phyloP scores from a whole-genome alignment of 1,139 yeast genomes.

The Tardiomyces blankii region DNA sequence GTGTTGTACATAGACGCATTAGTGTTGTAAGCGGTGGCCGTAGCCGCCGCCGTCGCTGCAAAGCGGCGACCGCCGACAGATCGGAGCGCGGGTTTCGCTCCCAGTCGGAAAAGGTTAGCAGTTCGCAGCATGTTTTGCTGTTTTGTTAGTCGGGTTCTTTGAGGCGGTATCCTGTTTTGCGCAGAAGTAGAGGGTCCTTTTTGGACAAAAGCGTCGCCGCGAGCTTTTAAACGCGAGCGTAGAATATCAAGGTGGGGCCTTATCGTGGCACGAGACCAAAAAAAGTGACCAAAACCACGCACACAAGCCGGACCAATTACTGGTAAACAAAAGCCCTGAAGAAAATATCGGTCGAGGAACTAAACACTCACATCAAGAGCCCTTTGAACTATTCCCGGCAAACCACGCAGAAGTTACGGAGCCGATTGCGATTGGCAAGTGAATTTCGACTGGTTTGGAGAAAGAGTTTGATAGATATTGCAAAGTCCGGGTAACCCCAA shows the following conservation, averaged over 20 bases:
- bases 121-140: not conserved
- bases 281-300: not conserved
- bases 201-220: not conserved
- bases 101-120: not conserved
- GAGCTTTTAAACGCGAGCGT: too few species aligned
- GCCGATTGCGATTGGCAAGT: not conserved
- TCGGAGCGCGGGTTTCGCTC: not conserved
- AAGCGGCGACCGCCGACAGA: not conserved
- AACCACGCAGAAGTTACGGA: not conserved
- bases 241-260: not conserved
- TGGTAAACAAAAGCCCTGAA: not conserved
- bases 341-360: not conserved
- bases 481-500: not conserved
- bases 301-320: not conserved
- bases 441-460: not conserved
- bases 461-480: not conserved
- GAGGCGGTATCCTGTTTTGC: not conserved
- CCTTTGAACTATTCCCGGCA: not conserved
- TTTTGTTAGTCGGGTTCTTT: not conserved
- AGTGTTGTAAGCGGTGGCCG: not conserved
- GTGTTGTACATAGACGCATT: constrained; percentile 1
- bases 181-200: not conserved
- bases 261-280: not conserved
- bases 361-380: not conserved
- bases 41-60: not conserved